Conservation (phyloP, 1,139 yeast species). For the Saccharomyces hybrid region DNA sequence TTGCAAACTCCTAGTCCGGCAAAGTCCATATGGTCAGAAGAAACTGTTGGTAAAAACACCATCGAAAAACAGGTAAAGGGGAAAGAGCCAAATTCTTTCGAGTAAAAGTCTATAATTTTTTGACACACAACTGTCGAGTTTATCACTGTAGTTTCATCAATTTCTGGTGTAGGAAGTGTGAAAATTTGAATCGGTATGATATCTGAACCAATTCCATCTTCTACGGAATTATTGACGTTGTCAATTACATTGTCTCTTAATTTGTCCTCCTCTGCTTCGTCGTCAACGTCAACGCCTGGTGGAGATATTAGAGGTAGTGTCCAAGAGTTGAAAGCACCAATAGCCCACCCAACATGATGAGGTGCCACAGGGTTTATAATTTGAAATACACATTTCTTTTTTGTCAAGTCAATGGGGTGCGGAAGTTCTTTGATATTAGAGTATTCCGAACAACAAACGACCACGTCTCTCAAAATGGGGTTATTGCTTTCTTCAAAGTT, state of each 20-base stretch:
- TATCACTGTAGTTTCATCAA: slow-evolving; percentile 47
- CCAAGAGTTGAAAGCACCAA: slow-evolving; percentile 75
- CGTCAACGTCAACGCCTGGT: slow-evolving; percentile 26
- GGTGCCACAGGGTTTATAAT: slow-evolving; percentile 84
- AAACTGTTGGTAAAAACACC: slow-evolving; percentile 60
- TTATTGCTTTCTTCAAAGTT: slow-evolving; percentile 41
- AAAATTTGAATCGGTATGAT: slow-evolving; percentile 39
- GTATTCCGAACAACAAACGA: slow-evolving; percentile 73
- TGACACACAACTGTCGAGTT: slow-evolving; percentile 72
- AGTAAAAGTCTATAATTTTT: slow-evolving; percentile 73
- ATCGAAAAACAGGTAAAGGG: slow-evolving; percentile 80
- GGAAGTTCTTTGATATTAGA: slow-evolving; percentile 45
- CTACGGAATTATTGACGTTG: slow-evolving; percentile 28
- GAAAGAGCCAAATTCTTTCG: slow-evolving; percentile 85
- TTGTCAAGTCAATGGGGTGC: slow-evolving; percentile 56
- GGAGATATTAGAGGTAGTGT: slow-evolving; percentile 30
- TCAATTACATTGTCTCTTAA: slow-evolving; percentile 32
- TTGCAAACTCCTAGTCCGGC: slow-evolving; percentile 72
- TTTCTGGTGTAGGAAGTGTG: slow-evolving; percentile 25
- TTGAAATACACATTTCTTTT: slow-evolving; percentile 72
- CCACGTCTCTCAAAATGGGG: slow-evolving; percentile 42
- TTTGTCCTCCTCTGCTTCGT: slow-evolving; percentile 35
- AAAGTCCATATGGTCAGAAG: slow-evolving; percentile 49
- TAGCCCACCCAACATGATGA: slow-evolving; percentile 93
- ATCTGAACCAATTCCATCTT: slow-evolving; percentile 32